Evolutionary conservation across 2,329 filamentous ascomycete genomes (phyloP), one percentile per base, ranked within the genome.

Genomic region (Pestalotiopsis sp.): DNA sequence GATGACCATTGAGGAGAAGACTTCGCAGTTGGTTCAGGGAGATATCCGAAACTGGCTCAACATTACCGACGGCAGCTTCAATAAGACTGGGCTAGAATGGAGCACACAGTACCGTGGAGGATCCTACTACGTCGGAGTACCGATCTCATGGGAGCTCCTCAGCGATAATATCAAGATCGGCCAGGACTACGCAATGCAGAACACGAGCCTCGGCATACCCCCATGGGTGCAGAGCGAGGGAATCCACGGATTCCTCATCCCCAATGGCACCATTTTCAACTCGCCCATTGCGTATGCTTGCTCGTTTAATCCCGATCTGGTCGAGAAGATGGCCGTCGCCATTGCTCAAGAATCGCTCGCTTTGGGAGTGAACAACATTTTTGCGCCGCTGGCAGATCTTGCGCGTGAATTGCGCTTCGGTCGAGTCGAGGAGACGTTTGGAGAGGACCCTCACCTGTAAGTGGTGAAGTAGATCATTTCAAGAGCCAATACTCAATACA

Each of bases 261-360:
- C 87, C 11, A 93, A 93, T 76, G 91, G 91, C 2, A 94, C 92
- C 1, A 92, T 94, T 69, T 94, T 93, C 83, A 94, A 93, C 79
- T 92, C 90, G 1, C 92, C 92, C 0, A 93, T 94, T 72, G 91
- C 83, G 7, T 88, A 92, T 66, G 91, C 88, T 17, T 93, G 90
- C 74, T 91, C 91, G 0, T 94, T 90, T 82, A 92, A 94, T 75
- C 86, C 87, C 0, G 83, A 81, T 56, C 79, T 93, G 14, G 81
- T 93, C 3, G 80, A 89, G 72, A 86, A 91, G 72, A 93, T 93
- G 91, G 91, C 84, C 6, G 80, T 82, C 3, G 84, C 87, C 20
- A 93, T 93, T 72, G 91, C 86, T 5, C 84, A 87, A 62, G 92
- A 94, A 78, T 84, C 91, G 27, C 82, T 84, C 66, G 88, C 91